Conservation (phyloP, 2,329 filamentous ascomycete genomes). For the Alternaria arborescens region DNA sequence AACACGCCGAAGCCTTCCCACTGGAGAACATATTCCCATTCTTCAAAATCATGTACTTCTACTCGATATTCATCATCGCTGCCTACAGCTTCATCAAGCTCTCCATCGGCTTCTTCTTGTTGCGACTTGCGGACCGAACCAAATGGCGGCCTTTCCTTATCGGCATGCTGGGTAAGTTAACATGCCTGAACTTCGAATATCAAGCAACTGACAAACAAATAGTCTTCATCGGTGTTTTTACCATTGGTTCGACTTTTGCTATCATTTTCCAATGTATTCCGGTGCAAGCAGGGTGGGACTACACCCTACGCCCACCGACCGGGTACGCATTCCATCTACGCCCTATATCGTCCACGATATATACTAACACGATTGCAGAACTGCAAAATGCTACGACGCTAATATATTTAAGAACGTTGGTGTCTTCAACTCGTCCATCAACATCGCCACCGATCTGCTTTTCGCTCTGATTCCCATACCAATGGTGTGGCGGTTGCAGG, state of each 20-base stretch:
- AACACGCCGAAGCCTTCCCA: conserved; percentile 50
- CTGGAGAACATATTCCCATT: conserved; percentile 42
- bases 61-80: conserved; percentile 59
- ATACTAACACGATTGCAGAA: conserved; percentile 13
- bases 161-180: conserved; percentile 52
- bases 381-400: conserved; percentile 38
- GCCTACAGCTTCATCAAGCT: conserved; percentile 58
- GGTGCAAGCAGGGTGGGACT: conserved; percentile 56
- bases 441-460: conserved; percentile 51
- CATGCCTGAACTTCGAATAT: neutral
- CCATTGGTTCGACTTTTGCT: conserved; percentile 32
- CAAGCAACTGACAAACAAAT: neutral
- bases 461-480: conserved; percentile 55
- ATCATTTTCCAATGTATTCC: conserved; percentile 48
- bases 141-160: conserved; percentile 52
- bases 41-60: conserved; percentile 54
- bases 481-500: conserved; percentile 53
- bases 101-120: conserved; percentile 58
- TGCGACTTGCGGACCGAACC: conserved; percentile 51
- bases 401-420: conserved; percentile 58
- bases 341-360: too few relatives aligned
- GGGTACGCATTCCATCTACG: conserved; percentile 17
- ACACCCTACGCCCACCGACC: conserved; percentile 28
- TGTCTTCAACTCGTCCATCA: conserved; percentile 56
- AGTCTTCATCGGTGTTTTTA: conserved; percentile 37